Evolutionary conservation across 2,329 filamentous ascomycete species (phyloP).

Genomic region (Epichloe aotearoae): DNA sequence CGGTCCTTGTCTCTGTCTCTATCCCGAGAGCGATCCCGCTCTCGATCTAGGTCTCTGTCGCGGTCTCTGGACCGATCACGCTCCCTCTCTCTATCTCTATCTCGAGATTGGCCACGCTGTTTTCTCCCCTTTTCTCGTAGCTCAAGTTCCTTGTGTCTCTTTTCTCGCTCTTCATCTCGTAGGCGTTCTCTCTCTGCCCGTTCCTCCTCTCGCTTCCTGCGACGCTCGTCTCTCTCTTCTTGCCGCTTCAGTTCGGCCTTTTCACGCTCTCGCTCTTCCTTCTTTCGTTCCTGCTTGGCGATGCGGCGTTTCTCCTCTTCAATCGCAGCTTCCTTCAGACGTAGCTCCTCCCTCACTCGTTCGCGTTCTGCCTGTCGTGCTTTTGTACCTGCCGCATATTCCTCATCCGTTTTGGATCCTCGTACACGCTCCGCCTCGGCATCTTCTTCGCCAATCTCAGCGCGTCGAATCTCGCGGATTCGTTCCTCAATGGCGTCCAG

Average conservation of each 20-base stretch:
- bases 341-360: conserved; percentile 45
- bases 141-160: conserved; percentile 26
- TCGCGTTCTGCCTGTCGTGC: conserved; percentile 47
- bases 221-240: conserved; percentile 35
- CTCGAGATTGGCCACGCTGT: conserved; percentile 1
- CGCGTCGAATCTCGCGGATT: conserved; percentile 53
- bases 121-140: conserved; percentile 24
- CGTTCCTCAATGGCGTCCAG: conserved; percentile 53
- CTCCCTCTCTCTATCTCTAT: background rate
- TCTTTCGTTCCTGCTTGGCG: conserved; percentile 41
- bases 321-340: conserved; percentile 44
- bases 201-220: conserved; percentile 38
- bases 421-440: conserved; percentile 51
- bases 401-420: conserved; percentile 60
- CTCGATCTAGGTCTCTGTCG: conserved; percentile 19
- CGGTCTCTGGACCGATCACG: conserved; percentile 15
- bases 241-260: conserved; percentile 36
- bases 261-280: conserved; percentile 33
- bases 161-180: conserved; percentile 27
- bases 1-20: conserved; percentile 14
- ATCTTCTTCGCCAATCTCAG: conserved; percentile 56
- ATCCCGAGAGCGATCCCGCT: conserved; percentile 19
- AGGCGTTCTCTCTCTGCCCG: conserved; percentile 40
- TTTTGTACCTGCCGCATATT: conserved; percentile 56
- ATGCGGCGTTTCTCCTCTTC: conserved; percentile 49